A percentile compares a stretch with the other conserved stretches of the same genome.
Conservation (phyloP, 148 eudicot species). For the Polygonum aviculare region DNA sequence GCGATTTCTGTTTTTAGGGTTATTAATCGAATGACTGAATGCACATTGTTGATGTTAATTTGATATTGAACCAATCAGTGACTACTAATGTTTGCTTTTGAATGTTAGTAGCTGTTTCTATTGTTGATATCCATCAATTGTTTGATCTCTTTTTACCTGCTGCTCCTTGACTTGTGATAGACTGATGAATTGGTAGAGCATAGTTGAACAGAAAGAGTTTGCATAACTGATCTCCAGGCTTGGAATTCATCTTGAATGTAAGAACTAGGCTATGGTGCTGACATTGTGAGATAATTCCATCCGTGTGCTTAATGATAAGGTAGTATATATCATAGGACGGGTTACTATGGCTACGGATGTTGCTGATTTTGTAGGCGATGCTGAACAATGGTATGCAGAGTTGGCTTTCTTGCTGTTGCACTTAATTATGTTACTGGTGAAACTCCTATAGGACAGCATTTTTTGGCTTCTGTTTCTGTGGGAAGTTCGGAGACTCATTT, state of each 20-base stretch:
- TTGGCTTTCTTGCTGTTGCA: neutral
- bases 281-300: neutral
- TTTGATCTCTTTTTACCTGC: neutral
- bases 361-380: neutral
- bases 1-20: conserved; percentile 3
- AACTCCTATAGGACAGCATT: no score
- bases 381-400: neutral
- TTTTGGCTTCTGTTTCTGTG: no score
- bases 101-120: neutral
- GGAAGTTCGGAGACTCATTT: no score
- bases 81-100: neutral
- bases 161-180: neutral
- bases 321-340: neutral
- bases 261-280: neutral
- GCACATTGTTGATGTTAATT: conserved; percentile 3
- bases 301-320: neutral
- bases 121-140: neutral
- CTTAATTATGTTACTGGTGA: neutral
- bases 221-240: neutral
- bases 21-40: conserved; percentile 1
- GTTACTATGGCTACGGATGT: neutral
- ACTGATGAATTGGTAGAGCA: neutral
- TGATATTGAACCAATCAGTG: neutral
- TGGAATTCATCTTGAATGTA: neutral
- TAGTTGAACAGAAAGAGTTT: neutral